phyloP scores from a whole-genome alignment of 805 yeast species.

The Hanseniaspora pseudoguilliermondii region DNA sequence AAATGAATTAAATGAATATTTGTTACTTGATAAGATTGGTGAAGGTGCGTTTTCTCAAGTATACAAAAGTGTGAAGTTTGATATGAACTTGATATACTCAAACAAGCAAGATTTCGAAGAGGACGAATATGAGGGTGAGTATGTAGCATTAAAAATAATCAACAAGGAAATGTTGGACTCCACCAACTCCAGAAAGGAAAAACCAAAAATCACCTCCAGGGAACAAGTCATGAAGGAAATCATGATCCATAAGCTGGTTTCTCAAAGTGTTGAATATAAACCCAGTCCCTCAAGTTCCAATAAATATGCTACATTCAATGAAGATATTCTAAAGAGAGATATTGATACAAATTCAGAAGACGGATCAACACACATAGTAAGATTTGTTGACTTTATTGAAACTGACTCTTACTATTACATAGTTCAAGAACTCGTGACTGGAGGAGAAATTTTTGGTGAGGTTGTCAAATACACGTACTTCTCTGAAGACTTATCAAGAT shows the following conservation, averaged over 20 bases:
- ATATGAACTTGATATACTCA: slow-evolving; percentile 13
- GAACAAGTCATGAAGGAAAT: slow-evolving; percentile 72
- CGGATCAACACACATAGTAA: slow-evolving; percentile 40
- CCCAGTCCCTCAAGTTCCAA: neutral
- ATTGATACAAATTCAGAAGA: slow-evolving; percentile 13
- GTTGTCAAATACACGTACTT: slow-evolving; percentile 56
- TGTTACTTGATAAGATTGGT: slow-evolving; percentile 43
- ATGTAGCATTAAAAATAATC: slow-evolving; percentile 46
- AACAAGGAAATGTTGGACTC: slow-evolving; percentile 61
- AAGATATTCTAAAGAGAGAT: slow-evolving; percentile 3
- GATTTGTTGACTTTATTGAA: slow-evolving; percentile 54
- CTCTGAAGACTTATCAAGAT: slow-evolving; percentile 51
- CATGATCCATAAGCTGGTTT: slow-evolving; percentile 49
- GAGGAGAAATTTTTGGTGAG: slow-evolving; percentile 65
- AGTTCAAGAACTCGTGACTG: slow-evolving; percentile 58
- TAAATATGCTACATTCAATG: neutral
- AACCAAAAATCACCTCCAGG: slow-evolving; percentile 21
- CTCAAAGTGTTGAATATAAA: slow-evolving; percentile 27
- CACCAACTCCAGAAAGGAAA: slow-evolving; percentile 21
- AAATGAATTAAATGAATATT: slow-evolving; percentile 27
- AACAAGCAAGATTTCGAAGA: slow-evolving; percentile 13
- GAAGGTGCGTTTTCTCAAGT: slow-evolving; percentile 78
- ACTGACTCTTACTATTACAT: slow-evolving; percentile 49
- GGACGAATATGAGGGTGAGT: slow-evolving; percentile 16
- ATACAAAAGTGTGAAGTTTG: slow-evolving; percentile 39